A percentile compares a stretch with the other conserved stretches of the same genome.
Evolutionary conservation across 805 yeast genomes (phyloP).

Genomic region (Yamadazyma nakazawae): DNA sequence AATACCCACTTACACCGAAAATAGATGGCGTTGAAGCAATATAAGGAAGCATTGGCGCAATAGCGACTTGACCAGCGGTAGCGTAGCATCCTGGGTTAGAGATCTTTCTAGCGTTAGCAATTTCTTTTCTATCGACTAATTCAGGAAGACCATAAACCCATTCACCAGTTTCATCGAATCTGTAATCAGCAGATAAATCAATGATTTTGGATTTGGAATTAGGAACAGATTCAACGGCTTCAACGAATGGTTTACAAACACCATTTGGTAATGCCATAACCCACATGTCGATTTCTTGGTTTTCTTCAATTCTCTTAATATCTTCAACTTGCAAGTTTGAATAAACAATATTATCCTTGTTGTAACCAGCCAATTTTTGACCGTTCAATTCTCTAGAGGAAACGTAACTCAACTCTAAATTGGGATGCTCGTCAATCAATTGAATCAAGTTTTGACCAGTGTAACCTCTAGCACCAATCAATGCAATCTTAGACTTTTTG

Average conservation of each 20-base stretch:
- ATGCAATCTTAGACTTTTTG: slow-evolving; percentile 70
- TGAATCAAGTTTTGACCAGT: slow-evolving; percentile 93
- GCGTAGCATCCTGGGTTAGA: slow-evolving; percentile 99
- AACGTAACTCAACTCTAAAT: slow-evolving; percentile 84
- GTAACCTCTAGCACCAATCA: slow-evolving; percentile 97
- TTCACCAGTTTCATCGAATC: slow-evolving; percentile 83
- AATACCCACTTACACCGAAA: slow-evolving; percentile 96
- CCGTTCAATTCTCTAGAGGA: slow-evolving; percentile 95
- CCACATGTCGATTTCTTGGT: slow-evolving; percentile 88
- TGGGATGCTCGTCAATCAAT: slow-evolving; percentile 83
- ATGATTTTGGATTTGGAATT: slow-evolving; percentile 73
- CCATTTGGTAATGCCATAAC: slow-evolving; percentile 99
- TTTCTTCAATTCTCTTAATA: slow-evolving; percentile 70
- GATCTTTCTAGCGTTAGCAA: slow-evolving; percentile 72
- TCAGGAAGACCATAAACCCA: slow-evolving; percentile 98
- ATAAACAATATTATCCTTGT: slow-evolving; percentile 73
- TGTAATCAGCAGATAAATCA: slow-evolving; percentile 92
- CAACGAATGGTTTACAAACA: slow-evolving; percentile 85
- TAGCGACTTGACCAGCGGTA: slow-evolving; percentile 91
- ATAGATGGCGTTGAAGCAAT: slow-evolving; percentile 73
- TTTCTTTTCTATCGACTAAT: slow-evolving; percentile 62
- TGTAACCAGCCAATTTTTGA: slow-evolving; percentile 80
- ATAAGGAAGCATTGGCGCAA: slow-evolving; percentile 77
- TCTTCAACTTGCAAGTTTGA: slow-evolving; percentile 87
- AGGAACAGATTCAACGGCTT: slow-evolving; percentile 68